These are phyloP conservation scores for Diddensiella santjacobensis DNA, from an alignment of 805 yeast species.

Conservation along the genomic window DNA sequence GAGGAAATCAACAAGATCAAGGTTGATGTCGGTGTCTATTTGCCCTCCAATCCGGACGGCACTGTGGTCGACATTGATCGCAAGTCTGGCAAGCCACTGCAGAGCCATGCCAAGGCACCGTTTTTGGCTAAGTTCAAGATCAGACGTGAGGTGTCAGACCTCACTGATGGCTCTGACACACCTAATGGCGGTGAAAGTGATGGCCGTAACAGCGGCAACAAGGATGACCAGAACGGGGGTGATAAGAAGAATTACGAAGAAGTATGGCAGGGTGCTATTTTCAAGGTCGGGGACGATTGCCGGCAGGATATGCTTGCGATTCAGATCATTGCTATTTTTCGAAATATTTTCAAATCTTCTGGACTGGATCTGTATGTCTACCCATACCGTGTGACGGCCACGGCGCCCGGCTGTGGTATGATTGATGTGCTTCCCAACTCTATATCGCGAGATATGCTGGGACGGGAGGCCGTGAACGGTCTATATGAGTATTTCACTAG, in stretches of 20 bases:
- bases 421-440: conserved; percentile 96
- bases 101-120: conserved; percentile 98
- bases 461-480: conserved; percentile 98
- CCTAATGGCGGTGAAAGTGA: conserved; percentile 22
- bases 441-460: conserved; percentile 95
- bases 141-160: conserved; percentile 48
- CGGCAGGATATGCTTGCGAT: conserved; percentile 94
- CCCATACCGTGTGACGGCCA: conserved; percentile 95
- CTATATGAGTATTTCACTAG: conserved; percentile 86
- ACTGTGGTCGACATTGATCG: conserved; percentile 87
- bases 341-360: conserved; percentile 81
- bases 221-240: conserved; percentile 16
- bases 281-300: conserved; percentile 98
- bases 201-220: conserved; percentile 28
- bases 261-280: conserved; percentile 90
- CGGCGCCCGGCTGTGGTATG: conserved; percentile 99
- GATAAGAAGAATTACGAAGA: conserved; percentile 42
- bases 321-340: conserved; percentile 85
- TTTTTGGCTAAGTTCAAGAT: conserved; percentile 95
- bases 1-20: conserved; percentile 83
- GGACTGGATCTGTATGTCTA: conserved; percentile 89
- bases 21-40: conserved; percentile 77
- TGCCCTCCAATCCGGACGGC: conserved; percentile 97
- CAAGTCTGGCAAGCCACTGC: conserved; percentile 88
- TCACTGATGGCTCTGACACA: conserved; percentile 29